Evolutionary conservation across 2,329 filamentous ascomycete genomes (phyloP).

Genomic region (Clonostachys solani): DNA sequence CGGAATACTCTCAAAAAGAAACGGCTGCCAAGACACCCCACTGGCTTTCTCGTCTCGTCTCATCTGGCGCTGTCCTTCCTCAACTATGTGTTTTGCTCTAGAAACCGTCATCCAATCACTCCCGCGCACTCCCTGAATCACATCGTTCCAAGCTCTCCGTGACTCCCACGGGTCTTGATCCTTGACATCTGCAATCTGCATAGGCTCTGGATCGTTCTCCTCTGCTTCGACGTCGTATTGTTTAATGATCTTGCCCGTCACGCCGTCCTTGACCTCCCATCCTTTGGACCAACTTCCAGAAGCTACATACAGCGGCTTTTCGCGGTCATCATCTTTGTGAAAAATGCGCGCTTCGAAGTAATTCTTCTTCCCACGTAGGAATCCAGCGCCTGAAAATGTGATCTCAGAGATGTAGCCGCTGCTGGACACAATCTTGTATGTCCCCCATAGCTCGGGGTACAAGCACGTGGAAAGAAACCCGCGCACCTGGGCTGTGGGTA

Average conservation of each 20-base stretch:
- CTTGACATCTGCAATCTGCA: constrained; percentile 34
- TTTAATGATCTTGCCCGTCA: neutral
- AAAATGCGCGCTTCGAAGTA: constrained; percentile 38
- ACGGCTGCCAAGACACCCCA: constrained; percentile 32
- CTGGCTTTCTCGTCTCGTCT: constrained; percentile 57
- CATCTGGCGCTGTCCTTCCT: constrained; percentile 75
- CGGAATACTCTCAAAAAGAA: constrained; percentile 21
- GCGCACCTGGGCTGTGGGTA: constrained; percentile 41
- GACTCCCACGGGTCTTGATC: constrained; percentile 78
- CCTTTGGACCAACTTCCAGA: constrained; percentile 10
- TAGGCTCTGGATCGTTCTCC: neutral
- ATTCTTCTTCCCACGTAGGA: constrained; percentile 29
- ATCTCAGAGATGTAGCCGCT: constrained; percentile 40
- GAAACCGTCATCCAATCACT: constrained; percentile 72
- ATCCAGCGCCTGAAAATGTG: constrained; percentile 38
- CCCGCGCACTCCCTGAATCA: constrained; percentile 65
- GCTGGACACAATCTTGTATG: constrained; percentile 38
- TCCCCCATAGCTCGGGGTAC: constrained; percentile 42
- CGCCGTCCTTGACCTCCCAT: constrained; percentile 2
- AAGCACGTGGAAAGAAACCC: constrained; percentile 40
- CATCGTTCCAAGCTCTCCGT: constrained; percentile 73
- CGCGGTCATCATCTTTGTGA: constrained; percentile 20
- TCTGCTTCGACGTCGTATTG: neutral
- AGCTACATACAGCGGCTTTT: constrained; percentile 7
- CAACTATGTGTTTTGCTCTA: constrained; percentile 72